Percentiles rank a stretch among this genome's conserved stretches.
phyloP scores from a whole-genome alignment of 495 filamentous ascomycete genomes.

The Friedmanniomyces endolithicus region DNA sequence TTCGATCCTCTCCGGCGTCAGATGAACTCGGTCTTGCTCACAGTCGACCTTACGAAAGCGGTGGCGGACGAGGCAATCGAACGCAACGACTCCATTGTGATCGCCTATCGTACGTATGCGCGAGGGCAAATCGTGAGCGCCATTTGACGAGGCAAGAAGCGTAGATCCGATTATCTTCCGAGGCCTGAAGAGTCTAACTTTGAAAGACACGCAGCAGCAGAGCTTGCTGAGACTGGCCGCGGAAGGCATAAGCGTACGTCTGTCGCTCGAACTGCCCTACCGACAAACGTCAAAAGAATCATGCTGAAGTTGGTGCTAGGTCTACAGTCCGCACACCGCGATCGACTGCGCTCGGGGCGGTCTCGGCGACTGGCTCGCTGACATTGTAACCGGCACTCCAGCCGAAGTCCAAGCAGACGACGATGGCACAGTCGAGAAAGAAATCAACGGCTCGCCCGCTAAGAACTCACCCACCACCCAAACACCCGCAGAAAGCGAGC shows the following conservation, averaged over 20 bases:
- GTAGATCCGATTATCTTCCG: slow-evolving; percentile 92
- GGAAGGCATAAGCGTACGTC: slow-evolving; percentile 64
- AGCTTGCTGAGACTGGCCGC: slow-evolving; percentile 71
- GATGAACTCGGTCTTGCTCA: slow-evolving; percentile 69
- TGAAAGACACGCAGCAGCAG: slow-evolving; percentile 73
- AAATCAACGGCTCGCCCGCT: not conserved
- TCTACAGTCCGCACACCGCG: slow-evolving; percentile 91
- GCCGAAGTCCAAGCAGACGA: slow-evolving; percentile 31
- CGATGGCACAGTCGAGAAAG: slow-evolving; percentile 21
- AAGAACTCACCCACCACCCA: slow-evolving; percentile 3
- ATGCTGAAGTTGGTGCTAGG: slow-evolving; percentile 21
- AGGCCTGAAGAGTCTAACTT: slow-evolving; percentile 73
- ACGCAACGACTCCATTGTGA: slow-evolving; percentile 59
- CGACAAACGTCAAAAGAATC: too few relatives aligned
- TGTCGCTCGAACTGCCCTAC: too few relatives aligned
- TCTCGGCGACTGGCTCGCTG: slow-evolving; percentile 88
- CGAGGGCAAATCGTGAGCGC: not conserved
- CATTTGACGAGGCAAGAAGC: slow-evolving; percentile 9
- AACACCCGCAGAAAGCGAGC: not conserved
- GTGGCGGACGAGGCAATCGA: slow-evolving; percentile 88
- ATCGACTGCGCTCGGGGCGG: slow-evolving; percentile 80
- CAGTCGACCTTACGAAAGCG: slow-evolving; percentile 77
- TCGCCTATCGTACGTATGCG: slow-evolving; percentile 66
- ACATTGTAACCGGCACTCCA: slow-evolving; percentile 53
- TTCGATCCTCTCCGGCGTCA: slow-evolving; percentile 44